Base-by-base conservation (phyloP, 495 filamentous ascomycete genomes). In the Penicillium lividum region DNA sequence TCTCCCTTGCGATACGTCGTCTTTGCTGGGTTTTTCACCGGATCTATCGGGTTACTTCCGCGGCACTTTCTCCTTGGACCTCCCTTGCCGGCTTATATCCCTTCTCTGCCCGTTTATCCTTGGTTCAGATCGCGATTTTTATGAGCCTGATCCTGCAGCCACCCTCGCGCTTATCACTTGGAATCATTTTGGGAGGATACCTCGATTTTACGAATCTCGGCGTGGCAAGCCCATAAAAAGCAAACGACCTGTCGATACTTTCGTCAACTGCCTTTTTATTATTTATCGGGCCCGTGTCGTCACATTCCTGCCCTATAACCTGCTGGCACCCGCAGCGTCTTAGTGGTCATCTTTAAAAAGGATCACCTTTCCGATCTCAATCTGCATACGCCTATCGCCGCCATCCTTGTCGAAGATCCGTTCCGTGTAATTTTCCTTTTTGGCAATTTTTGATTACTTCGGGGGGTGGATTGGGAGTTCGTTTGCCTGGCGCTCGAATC, bases 271-370 rank as follows among this genome's bases (percentile, higher is more conserved):
- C 47, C 57, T 49, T 47, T 61, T 45, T 22, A 22, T 55, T 47
- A 63, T 65, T 71, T 67, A 45, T 66, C 54, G 67, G 64, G 53
- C 55, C 58, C 68, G 63, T 67, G 66, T 68, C 63, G 56, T 74
- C 68, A 73, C 75, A 77, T 77, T 77, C 75, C 71, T 76, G 72
- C 75, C 73, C 70, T 77, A 78, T 67, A 63, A 67, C 67, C 71
- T 70, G 62, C 61, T 67, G 64, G 53, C 43, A 53, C 61, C 69
- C 60, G 70, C 72, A 66, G 57, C 68, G 60, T 65, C 68, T 66
- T 72, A 70, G 71, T 70, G 64, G 62, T 57, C 59, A 56, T 67
- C 65, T 68, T 70, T 76, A 69, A 73, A 70, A 73, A 72, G 68
- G 69, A 68, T 69, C 63, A 56, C 51, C 56, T 65, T 70, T 70